Conservation (phyloP, 2,329 filamentous ascomycete genomes). For the Dothideomycetidae sp. region DNA sequence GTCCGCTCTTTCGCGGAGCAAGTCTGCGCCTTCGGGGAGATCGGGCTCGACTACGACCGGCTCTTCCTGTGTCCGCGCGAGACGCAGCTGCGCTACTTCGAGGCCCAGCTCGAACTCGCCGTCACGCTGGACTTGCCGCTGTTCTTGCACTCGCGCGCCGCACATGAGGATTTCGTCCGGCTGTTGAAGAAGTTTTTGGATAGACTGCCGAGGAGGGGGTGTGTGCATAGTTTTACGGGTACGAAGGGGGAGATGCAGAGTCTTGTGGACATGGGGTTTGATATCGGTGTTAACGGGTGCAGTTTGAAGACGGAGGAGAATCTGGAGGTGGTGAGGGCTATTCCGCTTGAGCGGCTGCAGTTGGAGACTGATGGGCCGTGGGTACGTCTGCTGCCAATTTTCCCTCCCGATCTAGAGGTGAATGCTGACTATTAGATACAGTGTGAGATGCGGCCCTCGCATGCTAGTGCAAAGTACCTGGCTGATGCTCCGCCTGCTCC, state of each 20-base stretch:
- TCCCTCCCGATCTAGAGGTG: neutral
- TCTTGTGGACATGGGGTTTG: slow-evolving; percentile 64
- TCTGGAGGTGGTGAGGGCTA: slow-evolving; percentile 63
- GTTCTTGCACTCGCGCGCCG: slow-evolving; percentile 84
- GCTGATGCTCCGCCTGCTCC: slow-evolving; percentile 56
- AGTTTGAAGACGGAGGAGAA: slow-evolving; percentile 92
- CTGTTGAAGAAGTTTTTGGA: slow-evolving; percentile 43
- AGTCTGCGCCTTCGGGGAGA: slow-evolving; percentile 77
- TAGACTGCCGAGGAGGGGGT: slow-evolving; percentile 50
- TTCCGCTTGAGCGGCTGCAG: slow-evolving; percentile 70
- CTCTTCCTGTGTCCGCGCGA: slow-evolving; percentile 67
- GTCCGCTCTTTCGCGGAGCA: slow-evolving; percentile 47
- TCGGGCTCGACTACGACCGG: slow-evolving; percentile 92
- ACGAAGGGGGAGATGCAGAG: slow-evolving; percentile 70
- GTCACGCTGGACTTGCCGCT: slow-evolving; percentile 66
- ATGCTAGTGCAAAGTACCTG: slow-evolving; percentile 67
- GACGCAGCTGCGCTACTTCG: slow-evolving; percentile 73
- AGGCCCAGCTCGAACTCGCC: slow-evolving; percentile 65
- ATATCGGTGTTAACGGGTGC: slow-evolving; percentile 93
- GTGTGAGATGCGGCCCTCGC: slow-evolving; percentile 80
- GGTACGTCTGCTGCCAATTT: slow-evolving; percentile 30
- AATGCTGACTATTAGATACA: neutral
- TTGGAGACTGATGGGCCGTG: slow-evolving; percentile 96
- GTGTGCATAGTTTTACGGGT: slow-evolving; percentile 93
- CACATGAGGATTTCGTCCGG: slow-evolving; percentile 67